These are phyloP conservation scores for Phylloporus sp. DNA, from an alignment of 1,284 basidiomycete genomes.

Conservation along the genomic window DNA sequence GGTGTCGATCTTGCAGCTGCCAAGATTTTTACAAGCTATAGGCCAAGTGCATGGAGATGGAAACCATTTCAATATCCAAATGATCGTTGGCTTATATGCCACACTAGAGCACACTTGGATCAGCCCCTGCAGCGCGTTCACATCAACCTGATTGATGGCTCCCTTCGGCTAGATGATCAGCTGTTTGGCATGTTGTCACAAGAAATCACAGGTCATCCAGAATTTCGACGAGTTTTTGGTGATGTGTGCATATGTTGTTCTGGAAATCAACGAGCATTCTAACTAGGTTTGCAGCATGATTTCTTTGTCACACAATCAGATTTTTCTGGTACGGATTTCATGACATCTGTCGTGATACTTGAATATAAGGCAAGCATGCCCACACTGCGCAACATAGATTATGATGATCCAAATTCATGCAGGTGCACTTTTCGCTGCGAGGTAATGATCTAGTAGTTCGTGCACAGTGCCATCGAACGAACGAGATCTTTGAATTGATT, in stretches of 20 bases:
- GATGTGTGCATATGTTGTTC: slow-evolving; percentile 2
- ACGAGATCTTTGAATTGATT: slow-evolving; percentile 38
- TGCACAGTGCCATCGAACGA: slow-evolving; percentile 13
- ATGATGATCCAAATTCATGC: neutral
- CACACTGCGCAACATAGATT: rapidly evolving
- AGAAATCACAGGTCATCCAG: neutral
- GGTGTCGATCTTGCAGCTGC: too few relatives aligned
- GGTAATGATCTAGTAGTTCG: slow-evolving; percentile 27
- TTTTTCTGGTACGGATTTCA: slow-evolving; percentile 42
- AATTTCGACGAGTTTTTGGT: neutral
- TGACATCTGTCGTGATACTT: slow-evolving; percentile 25
- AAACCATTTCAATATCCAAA: too few relatives aligned
- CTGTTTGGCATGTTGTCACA: neutral
- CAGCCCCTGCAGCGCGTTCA: neutral
- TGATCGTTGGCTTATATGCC: too few relatives aligned
- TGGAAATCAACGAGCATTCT: neutral
- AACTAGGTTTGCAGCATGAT: slow-evolving; percentile 38
- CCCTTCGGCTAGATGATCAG: neutral
- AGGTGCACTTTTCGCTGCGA: slow-evolving; percentile 36
- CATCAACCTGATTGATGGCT: neutral
- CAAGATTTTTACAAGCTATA: too few relatives aligned
- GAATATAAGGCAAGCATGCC: slow-evolving; percentile 24
- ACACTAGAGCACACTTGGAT: too few relatives aligned
- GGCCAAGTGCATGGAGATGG: too few relatives aligned
- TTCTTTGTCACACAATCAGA: slow-evolving; percentile 40